Evolutionary conservation across 495 filamentous ascomycete genomes (phyloP).

Genomic region (Aspergillus mulundensis): DNA sequence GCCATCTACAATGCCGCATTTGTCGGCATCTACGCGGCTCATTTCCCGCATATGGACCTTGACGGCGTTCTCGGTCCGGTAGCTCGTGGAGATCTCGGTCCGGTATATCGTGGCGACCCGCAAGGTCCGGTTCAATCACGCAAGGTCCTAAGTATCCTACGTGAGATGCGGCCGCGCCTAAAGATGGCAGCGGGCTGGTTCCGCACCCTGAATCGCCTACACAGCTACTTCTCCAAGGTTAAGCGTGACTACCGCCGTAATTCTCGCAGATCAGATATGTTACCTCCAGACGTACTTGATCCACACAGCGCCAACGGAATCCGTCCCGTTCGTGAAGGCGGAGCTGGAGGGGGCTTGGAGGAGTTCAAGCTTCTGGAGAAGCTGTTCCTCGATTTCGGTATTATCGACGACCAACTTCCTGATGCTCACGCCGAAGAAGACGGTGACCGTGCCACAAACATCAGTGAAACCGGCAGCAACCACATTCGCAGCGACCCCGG

Average conservation of each 20-base stretch:
- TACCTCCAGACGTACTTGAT: slow-evolving; percentile 27
- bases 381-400: slow-evolving; percentile 55
- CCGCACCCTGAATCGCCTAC: slow-evolving; percentile 61
- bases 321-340: slow-evolving; percentile 47
- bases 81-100: slow-evolving; percentile 34
- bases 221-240: slow-evolving; percentile 61
- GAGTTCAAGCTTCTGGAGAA: slow-evolving; percentile 64
- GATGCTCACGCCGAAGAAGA: slow-evolving; percentile 33
- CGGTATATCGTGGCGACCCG: slow-evolving; percentile 23
- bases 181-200: slow-evolving; percentile 71
- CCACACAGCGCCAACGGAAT: slow-evolving; percentile 31
- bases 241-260: slow-evolving; percentile 56
- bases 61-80: slow-evolving; percentile 51
- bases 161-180: slow-evolving; percentile 61
- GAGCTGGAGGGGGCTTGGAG: slow-evolving; percentile 60
- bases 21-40: slow-evolving; percentile 61
- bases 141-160: slow-evolving; percentile 50
- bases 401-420: slow-evolving; percentile 43
- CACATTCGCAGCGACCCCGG: slow-evolving; percentile 41
- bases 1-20: slow-evolving; percentile 80
- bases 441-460: slow-evolving; percentile 32
- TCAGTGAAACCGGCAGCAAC: slow-evolving; percentile 41
- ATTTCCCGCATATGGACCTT: slow-evolving; percentile 77
- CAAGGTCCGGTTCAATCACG: slow-evolving; percentile 39
- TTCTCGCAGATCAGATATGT: slow-evolving; percentile 39